phyloP scores from a whole-genome alignment of 1,139 yeast species.

The Sugiyamaella pinicola region DNA sequence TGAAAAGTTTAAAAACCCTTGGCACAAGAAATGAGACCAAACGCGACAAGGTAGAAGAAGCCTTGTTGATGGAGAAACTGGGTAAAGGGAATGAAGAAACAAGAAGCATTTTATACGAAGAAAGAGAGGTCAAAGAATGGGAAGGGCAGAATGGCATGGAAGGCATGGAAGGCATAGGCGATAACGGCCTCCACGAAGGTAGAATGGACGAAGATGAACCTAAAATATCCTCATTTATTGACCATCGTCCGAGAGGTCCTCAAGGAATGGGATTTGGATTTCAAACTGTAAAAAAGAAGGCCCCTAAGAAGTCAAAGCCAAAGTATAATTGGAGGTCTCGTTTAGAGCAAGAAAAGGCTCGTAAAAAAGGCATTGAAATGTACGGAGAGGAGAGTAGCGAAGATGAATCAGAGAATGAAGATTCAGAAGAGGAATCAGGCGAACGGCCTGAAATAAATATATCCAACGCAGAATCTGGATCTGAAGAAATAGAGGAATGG shows the following conservation, averaged over 20 bases:
- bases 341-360: constrained; percentile 50
- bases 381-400: constrained; percentile 34
- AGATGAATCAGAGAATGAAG: constrained; percentile 29
- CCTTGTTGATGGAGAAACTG: constrained; percentile 68
- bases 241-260: constrained; percentile 65
- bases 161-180: constrained; percentile 15
- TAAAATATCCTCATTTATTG: constrained; percentile 60
- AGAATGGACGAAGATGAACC: constrained; percentile 33
- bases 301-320: constrained; percentile 48
- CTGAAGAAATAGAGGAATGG: constrained; percentile 12
- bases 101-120: constrained; percentile 66
- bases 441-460: too few relatives aligned
- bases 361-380: constrained; percentile 39
- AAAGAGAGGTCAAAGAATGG: constrained; percentile 68
- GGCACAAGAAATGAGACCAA: constrained; percentile 79
- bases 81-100: constrained; percentile 73
- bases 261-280: constrained; percentile 68
- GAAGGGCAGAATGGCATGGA: constrained; percentile 48
- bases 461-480: constrained; percentile 8
- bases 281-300: constrained; percentile 54
- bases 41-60: constrained; percentile 71
- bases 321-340: constrained; percentile 61
- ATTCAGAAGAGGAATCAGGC: constrained; percentile 30
- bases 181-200: constrained; percentile 14
- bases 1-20: constrained; percentile 71